A percentile compares a stretch with the other conserved stretches of the same genome.
These are phyloP conservation scores for Aristolochia contorta DNA, from an alignment of 164 flowering plant genomes.

Conservation along the genomic window DNA sequence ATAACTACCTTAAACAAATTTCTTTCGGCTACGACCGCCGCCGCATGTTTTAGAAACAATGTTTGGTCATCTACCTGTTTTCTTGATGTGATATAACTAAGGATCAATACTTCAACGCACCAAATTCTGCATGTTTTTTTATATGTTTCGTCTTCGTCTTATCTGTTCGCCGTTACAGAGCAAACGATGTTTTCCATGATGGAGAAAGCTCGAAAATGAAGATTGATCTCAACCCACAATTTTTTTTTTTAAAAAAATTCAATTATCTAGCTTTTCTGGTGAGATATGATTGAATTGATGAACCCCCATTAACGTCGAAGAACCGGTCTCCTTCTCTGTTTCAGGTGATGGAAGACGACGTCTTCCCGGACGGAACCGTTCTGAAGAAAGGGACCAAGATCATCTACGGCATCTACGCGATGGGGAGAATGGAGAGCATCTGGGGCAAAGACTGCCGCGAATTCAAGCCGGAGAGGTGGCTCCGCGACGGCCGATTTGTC, in stretches of 20 bases:
- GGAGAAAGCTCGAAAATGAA: too few species aligned
- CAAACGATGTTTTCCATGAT: neutral
- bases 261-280: too few species aligned
- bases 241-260: too few species aligned
- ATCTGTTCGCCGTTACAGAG: too few species aligned
- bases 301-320: neutral
- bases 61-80: neutral
- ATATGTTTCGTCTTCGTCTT: too few species aligned
- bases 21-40: neutral
- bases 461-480: conserved; percentile 90
- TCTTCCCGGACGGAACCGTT: conserved; percentile 76
- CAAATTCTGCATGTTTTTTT: too few species aligned
- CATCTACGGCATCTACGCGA: conserved; percentile 71
- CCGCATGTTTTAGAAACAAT: neutral
- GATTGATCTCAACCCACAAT: too few species aligned
- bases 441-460: conserved; percentile 79
- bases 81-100: neutral
- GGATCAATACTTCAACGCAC: neutral
- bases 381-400: conserved; percentile 83
- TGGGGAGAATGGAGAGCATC: conserved; percentile 85
- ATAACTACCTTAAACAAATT: too few species aligned
- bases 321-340: neutral
- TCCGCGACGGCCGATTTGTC: conserved; percentile 66
- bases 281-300: too few species aligned
- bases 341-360: conserved; percentile 74